phyloP scores from a whole-genome alignment of 768 basidiomycete species.

The Podaxis sp. region DNA sequence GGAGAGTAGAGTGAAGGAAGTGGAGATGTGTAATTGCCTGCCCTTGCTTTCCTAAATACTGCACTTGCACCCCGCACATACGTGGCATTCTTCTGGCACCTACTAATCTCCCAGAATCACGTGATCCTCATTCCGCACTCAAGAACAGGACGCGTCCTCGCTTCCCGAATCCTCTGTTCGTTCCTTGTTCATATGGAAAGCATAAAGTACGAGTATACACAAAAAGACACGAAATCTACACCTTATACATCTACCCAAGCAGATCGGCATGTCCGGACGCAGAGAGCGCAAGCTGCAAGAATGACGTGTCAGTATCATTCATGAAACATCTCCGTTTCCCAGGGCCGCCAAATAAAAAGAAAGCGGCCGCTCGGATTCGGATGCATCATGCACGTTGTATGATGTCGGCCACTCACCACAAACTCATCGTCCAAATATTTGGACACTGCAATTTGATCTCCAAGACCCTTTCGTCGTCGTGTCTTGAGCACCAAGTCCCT shows the following conservation, averaged over 20 bases:
- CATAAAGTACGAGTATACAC: slow-evolving; percentile 15
- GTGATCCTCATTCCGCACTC: background rate
- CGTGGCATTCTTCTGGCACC: slow-evolving; percentile 38
- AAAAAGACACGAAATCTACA: slow-evolving; percentile 19
- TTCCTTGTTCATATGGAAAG: slow-evolving; percentile 9
- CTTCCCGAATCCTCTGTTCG: background rate
- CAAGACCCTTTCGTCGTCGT: slow-evolving; percentile 91
- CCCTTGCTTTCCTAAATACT: slow-evolving; percentile 36
- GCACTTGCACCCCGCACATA: slow-evolving; percentile 24
- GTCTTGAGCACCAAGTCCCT: slow-evolving; percentile 96
- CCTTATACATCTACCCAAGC: slow-evolving; percentile 47
- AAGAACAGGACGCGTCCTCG: background rate
- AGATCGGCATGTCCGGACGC: slow-evolving; percentile 96
- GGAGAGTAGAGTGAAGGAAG: slow-evolving; percentile 37
- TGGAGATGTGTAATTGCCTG: slow-evolving; percentile 25
- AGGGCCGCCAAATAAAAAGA: slow-evolving; percentile 9
- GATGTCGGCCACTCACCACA: slow-evolving; percentile 55
- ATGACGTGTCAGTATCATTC: slow-evolving; percentile 16
- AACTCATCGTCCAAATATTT: slow-evolving; percentile 98
- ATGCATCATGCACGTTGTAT: background rate
- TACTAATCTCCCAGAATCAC: slow-evolving; percentile 20
- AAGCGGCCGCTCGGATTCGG: background rate
- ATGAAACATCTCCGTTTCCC: slow-evolving; percentile 7
- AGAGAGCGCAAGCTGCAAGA: slow-evolving; percentile 78
- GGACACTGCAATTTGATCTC: slow-evolving; percentile 95